Evolutionary conservation across 345 rosid genomes (phyloP), one percentile per base, ranked within the genome.

Genomic region (Eucalyptus pauciflora): DNA sequence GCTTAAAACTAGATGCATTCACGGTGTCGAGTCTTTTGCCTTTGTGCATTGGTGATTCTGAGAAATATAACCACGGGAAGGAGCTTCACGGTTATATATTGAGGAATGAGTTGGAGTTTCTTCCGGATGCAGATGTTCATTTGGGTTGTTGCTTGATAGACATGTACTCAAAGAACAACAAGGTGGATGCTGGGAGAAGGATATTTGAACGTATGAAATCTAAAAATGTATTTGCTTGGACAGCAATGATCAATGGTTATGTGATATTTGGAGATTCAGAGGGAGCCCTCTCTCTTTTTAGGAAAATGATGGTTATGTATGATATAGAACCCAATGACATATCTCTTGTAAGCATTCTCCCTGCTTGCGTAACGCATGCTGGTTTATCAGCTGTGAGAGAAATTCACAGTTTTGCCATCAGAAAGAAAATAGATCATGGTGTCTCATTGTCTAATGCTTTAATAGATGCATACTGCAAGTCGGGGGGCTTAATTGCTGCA

Each of bases 191-290:
- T 12, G 93, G 91, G 81, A 94, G 92, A 69, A 89, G 89, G 81
- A 91, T 92, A 22, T 95, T 95, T 91, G 93, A 94, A 69, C 88
- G 56, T 69, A 91, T 94, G 94, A 71, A 89, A 52, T 49, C 41
- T 54, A 93, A 91, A 87, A 96, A 94, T 90, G 94, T 95, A 79
- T 91, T 91, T 86, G 91, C 92, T 86, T 95, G 96, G 97, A 96
- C 98, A 10, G 95, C 95, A 46, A 94, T 96, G 95, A 91, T 95
- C 48, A 95, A 90, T 91, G 95, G 98, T 24, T 92, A 90, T 83
- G 93, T 92, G 86, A 91, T 88, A 88, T 91, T 91, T 87, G 94
- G 94, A 50, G 88, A 86, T 50, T 87, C 92, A 18, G 96, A 91
- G 79, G 95, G 91, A 89, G 96, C 94, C 6, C 56, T 95, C 89